These are phyloP conservation scores for Podospora appendiculata DNA, from an alignment of 495 filamentous ascomycete species.

Conservation along the genomic window DNA sequence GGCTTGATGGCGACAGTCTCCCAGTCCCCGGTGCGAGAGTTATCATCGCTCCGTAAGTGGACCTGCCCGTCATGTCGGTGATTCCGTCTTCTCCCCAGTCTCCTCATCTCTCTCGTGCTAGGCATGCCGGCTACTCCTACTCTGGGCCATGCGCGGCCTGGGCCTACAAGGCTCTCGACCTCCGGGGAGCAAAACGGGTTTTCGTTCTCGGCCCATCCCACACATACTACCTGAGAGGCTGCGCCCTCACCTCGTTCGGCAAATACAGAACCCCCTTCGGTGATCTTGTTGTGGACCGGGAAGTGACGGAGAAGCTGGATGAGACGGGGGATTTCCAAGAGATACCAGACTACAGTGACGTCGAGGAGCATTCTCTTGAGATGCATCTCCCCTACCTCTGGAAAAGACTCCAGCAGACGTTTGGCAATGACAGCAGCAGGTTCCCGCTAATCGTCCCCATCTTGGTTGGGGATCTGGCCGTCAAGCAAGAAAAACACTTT, in stretches of 20 bases:
- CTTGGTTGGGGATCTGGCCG: constrained; percentile 70
- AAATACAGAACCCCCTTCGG: constrained; percentile 84
- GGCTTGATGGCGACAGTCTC: constrained; percentile 50
- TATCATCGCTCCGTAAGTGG: constrained; percentile 96
- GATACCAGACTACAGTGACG: constrained; percentile 64
- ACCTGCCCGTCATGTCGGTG: not conserved
- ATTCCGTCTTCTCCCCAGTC: not conserved
- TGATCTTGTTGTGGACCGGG: constrained; percentile 63
- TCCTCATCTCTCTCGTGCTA: constrained; percentile 24
- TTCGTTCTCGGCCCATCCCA: constrained; percentile 95
- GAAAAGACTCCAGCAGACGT: constrained; percentile 62
- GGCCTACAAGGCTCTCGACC: constrained; percentile 87
- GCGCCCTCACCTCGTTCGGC: constrained; percentile 66
- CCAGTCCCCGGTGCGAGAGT: constrained; percentile 73
- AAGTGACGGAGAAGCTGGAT: constrained; percentile 55
- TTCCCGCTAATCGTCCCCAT: constrained; percentile 80
- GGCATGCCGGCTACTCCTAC: constrained; percentile 94
- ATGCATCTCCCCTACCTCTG: constrained; percentile 95
- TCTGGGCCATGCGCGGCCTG: constrained; percentile 90
- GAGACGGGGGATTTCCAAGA: constrained; percentile 59
- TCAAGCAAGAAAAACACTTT: constrained; percentile 57
- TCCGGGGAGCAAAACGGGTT: constrained; percentile 73
- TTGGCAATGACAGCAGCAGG: constrained; percentile 28
- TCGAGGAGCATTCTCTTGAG: constrained; percentile 90
- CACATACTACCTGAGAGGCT: constrained; percentile 68